Percentiles rank a stretch among this genome's conserved stretches.
Evolutionary conservation across 192 early-diverging fungal species (phyloP).

Genomic region (Coemansia sp.): DNA sequence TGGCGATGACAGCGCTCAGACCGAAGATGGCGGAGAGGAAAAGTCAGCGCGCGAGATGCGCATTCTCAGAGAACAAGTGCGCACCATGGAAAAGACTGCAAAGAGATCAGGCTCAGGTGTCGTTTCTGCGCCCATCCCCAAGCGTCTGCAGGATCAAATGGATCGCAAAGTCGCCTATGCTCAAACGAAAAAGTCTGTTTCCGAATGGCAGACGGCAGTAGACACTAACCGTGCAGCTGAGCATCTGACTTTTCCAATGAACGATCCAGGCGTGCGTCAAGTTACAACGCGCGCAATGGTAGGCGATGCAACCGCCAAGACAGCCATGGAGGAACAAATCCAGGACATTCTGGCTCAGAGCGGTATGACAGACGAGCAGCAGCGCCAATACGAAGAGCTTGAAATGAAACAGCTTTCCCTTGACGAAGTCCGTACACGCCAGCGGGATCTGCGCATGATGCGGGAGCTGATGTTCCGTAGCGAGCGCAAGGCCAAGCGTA

Average conservation of each 20-base stretch:
- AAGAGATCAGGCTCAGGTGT: constrained; percentile 42
- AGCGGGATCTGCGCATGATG: constrained; percentile 83
- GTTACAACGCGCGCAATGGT: constrained; percentile 19
- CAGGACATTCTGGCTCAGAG: constrained; percentile 64
- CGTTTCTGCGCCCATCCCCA: constrained; percentile 76
- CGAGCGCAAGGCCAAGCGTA: constrained; percentile 86
- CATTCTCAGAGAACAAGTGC: constrained; percentile 29
- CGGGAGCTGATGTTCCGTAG: constrained; percentile 91
- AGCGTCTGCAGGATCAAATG: constrained; percentile 79
- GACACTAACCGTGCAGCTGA: constrained; percentile 82
- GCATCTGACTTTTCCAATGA: constrained; percentile 68
- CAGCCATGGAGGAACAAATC: constrained; percentile 79
- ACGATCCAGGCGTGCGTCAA: constrained; percentile 1
- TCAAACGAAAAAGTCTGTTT: constrained; percentile 76
- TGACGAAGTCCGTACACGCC: constrained; percentile 77
- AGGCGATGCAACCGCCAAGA: constrained; percentile 37
- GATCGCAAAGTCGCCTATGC: constrained; percentile 84
- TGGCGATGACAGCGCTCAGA: constrained; percentile 55
- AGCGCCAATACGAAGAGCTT: constrained; percentile 81
- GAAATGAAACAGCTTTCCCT: constrained; percentile 77
- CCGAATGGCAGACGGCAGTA: constrained; percentile 82
- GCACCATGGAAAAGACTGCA: constrained; percentile 28
- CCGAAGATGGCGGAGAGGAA: constrained; percentile 49
- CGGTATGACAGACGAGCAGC: constrained; percentile 73
- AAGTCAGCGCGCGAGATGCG: constrained; percentile 30